A percentile compares a stretch with the other conserved stretches of the same genome.
These are phyloP conservation scores for Scheffersomyces stambukii DNA, from an alignment of 1,139 yeast species.

Conservation along the genomic window DNA sequence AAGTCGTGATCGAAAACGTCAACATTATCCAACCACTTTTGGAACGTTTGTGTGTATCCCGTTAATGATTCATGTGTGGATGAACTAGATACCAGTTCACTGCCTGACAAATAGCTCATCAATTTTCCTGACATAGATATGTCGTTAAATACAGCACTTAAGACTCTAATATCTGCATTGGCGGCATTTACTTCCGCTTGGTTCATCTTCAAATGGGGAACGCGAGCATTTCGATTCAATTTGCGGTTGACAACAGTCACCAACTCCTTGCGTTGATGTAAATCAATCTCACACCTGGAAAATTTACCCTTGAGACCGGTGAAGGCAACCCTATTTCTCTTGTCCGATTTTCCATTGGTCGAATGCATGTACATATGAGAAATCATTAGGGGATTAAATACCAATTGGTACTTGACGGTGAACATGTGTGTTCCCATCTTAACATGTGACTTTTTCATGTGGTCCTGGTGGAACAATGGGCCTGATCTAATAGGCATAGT, in stretches of 20 bases:
- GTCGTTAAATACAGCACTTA: slow-evolving; percentile 66
- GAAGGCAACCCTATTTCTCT: slow-evolving; percentile 49
- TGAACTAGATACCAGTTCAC: slow-evolving; percentile 9
- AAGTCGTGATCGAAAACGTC: slow-evolving; percentile 44
- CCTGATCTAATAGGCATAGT: slow-evolving; percentile 80
- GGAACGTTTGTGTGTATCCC: slow-evolving; percentile 5
- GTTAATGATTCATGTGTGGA: slow-evolving; percentile 7
- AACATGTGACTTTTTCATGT: slow-evolving; percentile 30
- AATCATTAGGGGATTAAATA: slow-evolving; percentile 67
- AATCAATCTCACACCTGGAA: slow-evolving; percentile 62
- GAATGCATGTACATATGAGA: slow-evolving; percentile 66
- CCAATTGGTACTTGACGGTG: slow-evolving; percentile 77
- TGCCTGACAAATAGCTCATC: slow-evolving; percentile 37
- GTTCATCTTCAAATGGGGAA: slow-evolving; percentile 63
- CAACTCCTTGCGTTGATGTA: slow-evolving; percentile 79
- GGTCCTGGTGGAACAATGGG: slow-evolving; percentile 42
- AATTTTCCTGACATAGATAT: slow-evolving; percentile 45
- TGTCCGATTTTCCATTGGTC: slow-evolving; percentile 28
- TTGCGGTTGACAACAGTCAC: slow-evolving; percentile 54
- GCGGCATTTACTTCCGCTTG: slow-evolving; percentile 72
- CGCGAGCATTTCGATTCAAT: slow-evolving; percentile 51
- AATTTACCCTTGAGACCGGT: slow-evolving; percentile 80
- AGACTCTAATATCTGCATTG: slow-evolving; percentile 67
- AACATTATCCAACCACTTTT: slow-evolving; percentile 23
- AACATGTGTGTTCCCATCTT: slow-evolving; percentile 77